Evolutionary conservation across 768 basidiomycete genomes (phyloP).

Genomic region (Gymnopilus junonius): DNA sequence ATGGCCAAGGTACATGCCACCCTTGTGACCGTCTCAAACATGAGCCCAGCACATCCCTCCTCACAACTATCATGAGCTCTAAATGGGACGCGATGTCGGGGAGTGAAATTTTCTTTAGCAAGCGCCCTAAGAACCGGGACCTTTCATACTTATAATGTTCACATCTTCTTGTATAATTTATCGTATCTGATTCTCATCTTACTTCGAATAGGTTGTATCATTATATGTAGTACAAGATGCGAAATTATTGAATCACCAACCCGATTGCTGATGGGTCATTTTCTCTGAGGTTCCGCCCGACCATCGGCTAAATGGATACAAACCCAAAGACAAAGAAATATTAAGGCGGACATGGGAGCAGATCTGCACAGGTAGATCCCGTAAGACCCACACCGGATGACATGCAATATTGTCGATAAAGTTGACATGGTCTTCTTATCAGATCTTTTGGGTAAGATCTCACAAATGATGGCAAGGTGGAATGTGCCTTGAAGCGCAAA

Average conservation of each 20-base stretch:
- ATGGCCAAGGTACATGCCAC: neutral
- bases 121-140: neutral
- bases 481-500: slow-evolving; percentile 25
- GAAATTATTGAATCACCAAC: slow-evolving; percentile 3
- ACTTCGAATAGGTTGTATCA: slow-evolving; percentile 25
- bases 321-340: neutral
- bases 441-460: slow-evolving; percentile 2
- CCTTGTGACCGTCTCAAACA: slow-evolving; percentile 1
- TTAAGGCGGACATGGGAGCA: neutral
- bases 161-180: slow-evolving; percentile 15
- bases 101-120: slow-evolving; percentile 5
- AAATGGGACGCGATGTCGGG: slow-evolving; percentile 1
- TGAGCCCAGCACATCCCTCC: slow-evolving; percentile 1
- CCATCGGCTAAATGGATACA: slow-evolving; percentile 1
- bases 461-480: slow-evolving; percentile 8
- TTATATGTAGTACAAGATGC: slow-evolving; percentile 22
- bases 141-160: slow-evolving; percentile 8
- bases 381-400: neutral
- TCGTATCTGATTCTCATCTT: slow-evolving; percentile 24
- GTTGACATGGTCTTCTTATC: neutral
- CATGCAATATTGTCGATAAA: slow-evolving; percentile 1
- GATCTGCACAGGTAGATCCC: neutral
- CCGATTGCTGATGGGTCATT: neutral
- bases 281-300: neutral
- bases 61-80: neutral